phyloP scores from a whole-genome alignment of 2,329 filamentous ascomycete genomes.

The Dactylonectria estremocensis region DNA sequence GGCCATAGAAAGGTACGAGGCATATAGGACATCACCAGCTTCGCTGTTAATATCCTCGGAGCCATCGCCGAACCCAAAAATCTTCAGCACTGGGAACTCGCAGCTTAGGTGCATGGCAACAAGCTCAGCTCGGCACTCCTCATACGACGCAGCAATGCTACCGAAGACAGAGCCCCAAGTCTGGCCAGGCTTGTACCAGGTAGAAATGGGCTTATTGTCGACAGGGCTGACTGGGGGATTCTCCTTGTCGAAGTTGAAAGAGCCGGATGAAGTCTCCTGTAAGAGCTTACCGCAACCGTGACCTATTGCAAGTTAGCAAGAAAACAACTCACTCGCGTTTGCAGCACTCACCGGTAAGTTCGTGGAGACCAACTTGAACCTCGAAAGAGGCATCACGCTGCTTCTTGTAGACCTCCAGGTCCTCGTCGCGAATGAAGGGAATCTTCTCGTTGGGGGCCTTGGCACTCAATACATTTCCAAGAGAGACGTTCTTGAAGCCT shows the following conservation, averaged over 20 bases:
- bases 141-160: conserved; percentile 87
- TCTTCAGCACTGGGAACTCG: conserved; percentile 89
- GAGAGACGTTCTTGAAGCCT: conserved; percentile 93
- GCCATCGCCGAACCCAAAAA: conserved; percentile 92
- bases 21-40: conserved; percentile 90
- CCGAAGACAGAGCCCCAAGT: conserved; percentile 97
- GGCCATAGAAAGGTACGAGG: conserved; percentile 93
- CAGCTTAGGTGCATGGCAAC: conserved; percentile 93
- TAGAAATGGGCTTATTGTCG: conserved; percentile 80
- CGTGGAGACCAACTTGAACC: conserved; percentile 95
- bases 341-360: conserved; percentile 71
- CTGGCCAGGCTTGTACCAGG: conserved; percentile 95
- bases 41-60: conserved; percentile 78
- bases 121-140: conserved; percentile 94
- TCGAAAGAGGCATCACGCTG: conserved; percentile 92
- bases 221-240: conserved; percentile 88
- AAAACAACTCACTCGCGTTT: no score
- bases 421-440: conserved; percentile 86
- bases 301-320: conserved; percentile 59
- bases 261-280: conserved; percentile 86
- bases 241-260: conserved; percentile 89
- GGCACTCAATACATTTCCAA: conserved; percentile 93
- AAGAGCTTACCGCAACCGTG: conserved; percentile 95
- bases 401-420: conserved; percentile 84
- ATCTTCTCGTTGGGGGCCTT: conserved; percentile 94